Evolutionary conservation across 805 yeast species (phyloP).

Genomic region (Pichia cabralensis): DNA sequence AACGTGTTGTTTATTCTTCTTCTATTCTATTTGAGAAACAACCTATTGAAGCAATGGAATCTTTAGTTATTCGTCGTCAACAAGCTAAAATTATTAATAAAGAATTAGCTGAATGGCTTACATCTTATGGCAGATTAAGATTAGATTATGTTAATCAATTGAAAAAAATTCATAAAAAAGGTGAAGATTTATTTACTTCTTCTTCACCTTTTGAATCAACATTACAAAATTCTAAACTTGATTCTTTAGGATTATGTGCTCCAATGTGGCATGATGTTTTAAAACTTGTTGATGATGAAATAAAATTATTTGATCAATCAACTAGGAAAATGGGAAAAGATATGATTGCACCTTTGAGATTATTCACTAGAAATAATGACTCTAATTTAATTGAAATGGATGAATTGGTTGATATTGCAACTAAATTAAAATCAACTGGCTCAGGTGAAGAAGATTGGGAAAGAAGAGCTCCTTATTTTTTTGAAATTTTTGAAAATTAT

Average conservation of each 20-base stretch:
- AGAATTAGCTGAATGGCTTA: conserved; percentile 52
- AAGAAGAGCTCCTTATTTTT: conserved; percentile 64
- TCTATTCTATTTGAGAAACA: conserved; percentile 29
- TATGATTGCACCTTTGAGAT: conserved; percentile 43
- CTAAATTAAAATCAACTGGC: conserved; percentile 12
- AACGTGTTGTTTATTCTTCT: conserved; percentile 25
- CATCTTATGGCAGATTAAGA: conserved; percentile 40
- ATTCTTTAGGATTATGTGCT: conserved; percentile 35
- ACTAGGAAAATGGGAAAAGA: conserved; percentile 45
- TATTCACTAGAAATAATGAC: conserved; percentile 44
- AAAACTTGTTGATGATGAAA: conserved; percentile 34
- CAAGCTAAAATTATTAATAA: conserved; percentile 48
- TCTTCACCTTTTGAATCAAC: conserved; percentile 28
- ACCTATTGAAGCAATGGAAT: conserved; percentile 52
- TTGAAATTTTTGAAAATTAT: conserved; percentile 63
- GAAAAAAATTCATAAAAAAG: conserved; percentile 28
- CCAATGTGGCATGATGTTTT: conserved; percentile 37
- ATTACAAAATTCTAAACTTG: conserved; percentile 38
- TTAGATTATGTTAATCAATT: conserved; percentile 39
- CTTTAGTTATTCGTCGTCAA: conserved; percentile 45
- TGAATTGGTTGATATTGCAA: conserved; percentile 23
- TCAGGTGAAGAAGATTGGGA: conserved; percentile 56
- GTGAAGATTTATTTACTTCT: conserved; percentile 27
- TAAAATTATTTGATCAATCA: conserved; percentile 34
- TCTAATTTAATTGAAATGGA: conserved; percentile 32